A percentile compares a stretch with the other conserved stretches of the same genome.
Evolutionary conservation across 257 asterid genomes (phyloP).

Genomic region (Verbascum thapsus): DNA sequence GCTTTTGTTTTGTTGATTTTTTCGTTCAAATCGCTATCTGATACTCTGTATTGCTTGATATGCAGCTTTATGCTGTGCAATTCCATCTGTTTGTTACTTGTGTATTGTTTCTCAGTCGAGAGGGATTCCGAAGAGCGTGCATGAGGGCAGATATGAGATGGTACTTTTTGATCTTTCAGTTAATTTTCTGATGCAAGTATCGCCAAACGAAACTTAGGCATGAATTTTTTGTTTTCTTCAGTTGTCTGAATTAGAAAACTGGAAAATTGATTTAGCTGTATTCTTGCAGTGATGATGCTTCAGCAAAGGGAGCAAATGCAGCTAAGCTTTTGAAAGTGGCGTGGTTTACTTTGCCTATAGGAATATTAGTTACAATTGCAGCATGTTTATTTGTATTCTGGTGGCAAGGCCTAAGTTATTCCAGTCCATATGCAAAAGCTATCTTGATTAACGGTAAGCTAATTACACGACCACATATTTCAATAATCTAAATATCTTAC

Average conservation of each 20-base stretch:
- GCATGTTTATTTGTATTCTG: conserved; percentile 75
- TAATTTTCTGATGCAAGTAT: conserved; percentile 20
- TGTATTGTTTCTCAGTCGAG: conserved; percentile 87
- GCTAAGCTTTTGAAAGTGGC: conserved; percentile 85
- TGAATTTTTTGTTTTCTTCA: conserved; percentile 10
- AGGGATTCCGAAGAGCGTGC: conserved; percentile 94
- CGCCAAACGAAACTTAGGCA: conserved; percentile 5
- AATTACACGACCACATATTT: conserved; percentile 12
- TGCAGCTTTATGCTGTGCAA: conserved; percentile 92
- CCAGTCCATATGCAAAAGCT: conserved; percentile 81
- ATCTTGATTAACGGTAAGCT: conserved; percentile 79
- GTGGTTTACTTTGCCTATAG: conserved; percentile 84
- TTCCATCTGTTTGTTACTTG: conserved; percentile 92
- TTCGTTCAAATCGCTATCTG: background rate
- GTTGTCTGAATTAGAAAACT: conserved; percentile 23
- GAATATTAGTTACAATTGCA: conserved; percentile 54
- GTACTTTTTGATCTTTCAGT: conserved; percentile 43
- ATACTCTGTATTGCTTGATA: conserved; percentile 26
- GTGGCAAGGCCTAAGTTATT: conserved; percentile 79
- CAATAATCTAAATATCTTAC: background rate
- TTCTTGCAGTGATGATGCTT: conserved; percentile 65
- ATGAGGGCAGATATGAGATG: conserved; percentile 81
- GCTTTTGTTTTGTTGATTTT: background rate
- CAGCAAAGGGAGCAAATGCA: conserved; percentile 52
- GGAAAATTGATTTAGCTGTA: conserved; percentile 25